Percentiles rank a stretch among this genome's conserved stretches.
These are phyloP conservation scores for Oryza longistaminata DNA, from an alignment of 176 grass and related monocot species.

Conservation along the genomic window DNA sequence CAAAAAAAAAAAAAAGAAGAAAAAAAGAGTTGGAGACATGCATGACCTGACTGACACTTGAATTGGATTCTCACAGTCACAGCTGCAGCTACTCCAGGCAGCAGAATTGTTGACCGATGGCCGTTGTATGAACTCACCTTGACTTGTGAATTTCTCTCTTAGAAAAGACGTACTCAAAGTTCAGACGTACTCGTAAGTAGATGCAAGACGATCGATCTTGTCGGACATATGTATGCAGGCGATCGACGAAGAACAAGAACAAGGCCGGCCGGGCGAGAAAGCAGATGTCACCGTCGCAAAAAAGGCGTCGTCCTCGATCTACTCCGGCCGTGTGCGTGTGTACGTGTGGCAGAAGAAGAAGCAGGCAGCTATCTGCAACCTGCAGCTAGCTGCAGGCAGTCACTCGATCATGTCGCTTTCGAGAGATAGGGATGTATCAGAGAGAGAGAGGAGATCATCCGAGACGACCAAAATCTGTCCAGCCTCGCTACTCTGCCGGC, in stretches of 20 bases:
- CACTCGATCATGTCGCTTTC: not conserved
- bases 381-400: not conserved
- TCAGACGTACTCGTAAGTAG: not conserved
- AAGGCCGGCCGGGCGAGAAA: not conserved
- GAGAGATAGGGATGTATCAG: not conserved
- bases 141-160: not conserved
- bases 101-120: not conserved
- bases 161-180: not conserved
- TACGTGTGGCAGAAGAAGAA: not conserved
- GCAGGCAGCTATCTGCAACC: no score
- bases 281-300: constrained; percentile 23
- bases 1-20: no score
- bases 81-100: not conserved
- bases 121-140: not conserved
- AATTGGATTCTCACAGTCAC: not conserved
- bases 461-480: not conserved
- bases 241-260: not conserved
- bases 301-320: constrained; percentile 6
- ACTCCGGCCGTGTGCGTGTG: not conserved
- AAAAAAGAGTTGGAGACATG: not conserved
- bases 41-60: not conserved
- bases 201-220: constrained; percentile 23
- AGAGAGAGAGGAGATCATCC: not conserved
- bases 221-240: constrained; percentile 7
- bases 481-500: not conserved